A percentile compares a stretch with the other conserved stretches of the same genome.
Conservation (phyloP, 345 rosid genomes). For the Limnanthes douglasii region DNA sequence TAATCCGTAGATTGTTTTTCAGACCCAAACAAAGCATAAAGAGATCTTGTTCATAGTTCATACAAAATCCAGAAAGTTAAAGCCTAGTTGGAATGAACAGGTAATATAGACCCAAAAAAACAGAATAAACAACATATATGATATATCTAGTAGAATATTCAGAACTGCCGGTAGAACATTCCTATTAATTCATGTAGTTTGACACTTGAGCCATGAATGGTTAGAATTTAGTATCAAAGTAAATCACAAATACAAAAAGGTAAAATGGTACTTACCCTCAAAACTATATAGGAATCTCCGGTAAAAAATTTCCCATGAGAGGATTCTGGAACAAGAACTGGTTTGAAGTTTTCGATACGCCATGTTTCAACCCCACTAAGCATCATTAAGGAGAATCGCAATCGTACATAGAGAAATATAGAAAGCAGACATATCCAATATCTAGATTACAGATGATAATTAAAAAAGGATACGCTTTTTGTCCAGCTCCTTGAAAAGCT, state of each 20-base stretch:
- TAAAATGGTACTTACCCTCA: slow-evolving; percentile 40
- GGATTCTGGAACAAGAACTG: slow-evolving; percentile 50
- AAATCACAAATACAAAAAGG: not conserved
- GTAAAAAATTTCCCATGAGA: slow-evolving; percentile 82
- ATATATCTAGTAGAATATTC: no score
- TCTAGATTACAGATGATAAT: not conserved
- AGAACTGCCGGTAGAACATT: no score
- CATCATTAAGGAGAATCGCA: slow-evolving; percentile 31
- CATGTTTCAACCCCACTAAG: slow-evolving; percentile 86
- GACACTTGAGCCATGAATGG: not conserved
- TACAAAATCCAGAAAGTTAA: no score
- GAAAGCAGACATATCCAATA: not conserved
- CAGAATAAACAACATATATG: no score
- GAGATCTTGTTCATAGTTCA: no score
- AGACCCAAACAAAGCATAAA: no score
- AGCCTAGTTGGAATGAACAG: no score
- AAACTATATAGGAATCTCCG: slow-evolving; percentile 85
- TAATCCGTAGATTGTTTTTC: no score
- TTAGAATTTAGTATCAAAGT: not conserved
- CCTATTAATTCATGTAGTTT: no score
- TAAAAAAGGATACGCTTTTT: slow-evolving; percentile 82
- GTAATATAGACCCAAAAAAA: no score
- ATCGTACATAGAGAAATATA: slow-evolving; percentile 1
- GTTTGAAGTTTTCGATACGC: slow-evolving; percentile 87
- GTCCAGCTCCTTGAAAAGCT: slow-evolving; percentile 97